Conservation (phyloP, 1,284 basidiomycete species). For the Ceratobasidium papillatum region DNA sequence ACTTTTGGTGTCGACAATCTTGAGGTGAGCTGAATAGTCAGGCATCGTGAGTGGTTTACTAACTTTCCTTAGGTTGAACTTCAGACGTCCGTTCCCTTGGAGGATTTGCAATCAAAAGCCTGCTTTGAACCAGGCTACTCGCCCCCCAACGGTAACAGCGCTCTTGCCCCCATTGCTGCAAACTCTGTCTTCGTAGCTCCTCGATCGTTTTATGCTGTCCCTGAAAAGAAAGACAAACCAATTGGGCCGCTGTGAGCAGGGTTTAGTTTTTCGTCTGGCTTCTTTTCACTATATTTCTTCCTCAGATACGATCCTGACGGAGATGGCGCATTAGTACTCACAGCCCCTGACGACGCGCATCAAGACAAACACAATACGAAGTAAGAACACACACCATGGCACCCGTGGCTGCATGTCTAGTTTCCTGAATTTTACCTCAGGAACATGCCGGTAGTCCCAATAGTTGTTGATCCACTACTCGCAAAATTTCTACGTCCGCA, state of each 20-base stretch:
- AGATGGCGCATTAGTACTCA: constrained; percentile 87
- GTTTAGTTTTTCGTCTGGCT: constrained; percentile 45
- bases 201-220: constrained; percentile 49
- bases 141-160: not conserved
- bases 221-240: constrained; percentile 48
- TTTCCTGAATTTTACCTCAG: constrained; percentile 51
- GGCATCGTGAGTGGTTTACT: too few relatives aligned
- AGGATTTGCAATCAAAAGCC: constrained; percentile 29
- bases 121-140: constrained; percentile 32
- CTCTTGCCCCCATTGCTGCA: constrained; percentile 24
- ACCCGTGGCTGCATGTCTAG: constrained; percentile 8
- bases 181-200: constrained; percentile 40
- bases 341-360: constrained; percentile 74
- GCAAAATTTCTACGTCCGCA: constrained; percentile 83
- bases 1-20: constrained; percentile 34
- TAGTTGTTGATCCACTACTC: constrained; percentile 94
- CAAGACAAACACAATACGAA: constrained; percentile 74
- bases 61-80: constrained; percentile 33
- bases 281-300: constrained; percentile 45
- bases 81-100: constrained; percentile 29
- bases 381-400: constrained; percentile 55
- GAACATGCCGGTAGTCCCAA: constrained; percentile 72
- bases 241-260: constrained; percentile 57
- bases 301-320: constrained; percentile 76
- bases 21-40: too few relatives aligned